Evolutionary conservation across 768 basidiomycete genomes (phyloP).

Genomic region (Hortiboletus campestris): DNA sequence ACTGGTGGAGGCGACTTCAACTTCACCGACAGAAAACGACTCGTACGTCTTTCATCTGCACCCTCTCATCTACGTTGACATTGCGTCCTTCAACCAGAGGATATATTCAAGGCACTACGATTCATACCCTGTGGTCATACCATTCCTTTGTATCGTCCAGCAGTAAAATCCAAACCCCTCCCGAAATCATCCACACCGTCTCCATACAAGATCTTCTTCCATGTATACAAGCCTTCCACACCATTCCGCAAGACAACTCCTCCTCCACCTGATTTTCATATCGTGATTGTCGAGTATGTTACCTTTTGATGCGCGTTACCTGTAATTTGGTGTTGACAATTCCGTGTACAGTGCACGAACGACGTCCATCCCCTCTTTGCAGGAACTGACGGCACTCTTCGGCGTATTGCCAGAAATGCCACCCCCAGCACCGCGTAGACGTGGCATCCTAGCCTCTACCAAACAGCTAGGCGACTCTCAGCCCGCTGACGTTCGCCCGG

Average conservation of each 20-base stretch:
- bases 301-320: neutral
- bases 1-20: conserved; percentile 70
- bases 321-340: conserved; percentile 1
- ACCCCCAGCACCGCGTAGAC: conserved; percentile 56
- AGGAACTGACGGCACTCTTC: conserved; percentile 76
- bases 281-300: conserved; percentile 83
- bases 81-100: conserved; percentile 41
- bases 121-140: conserved; percentile 69
- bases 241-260: conserved; percentile 77
- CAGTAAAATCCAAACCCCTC: conserved; percentile 4
- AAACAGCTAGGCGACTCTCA: conserved; percentile 2
- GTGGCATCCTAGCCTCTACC: conserved; percentile 2
- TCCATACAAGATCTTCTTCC: conserved; percentile 77
- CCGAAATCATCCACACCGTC: neutral
- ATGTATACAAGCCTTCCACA: conserved; percentile 89
- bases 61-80: neutral
- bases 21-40: conserved; percentile 52
- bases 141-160: conserved; percentile 36
- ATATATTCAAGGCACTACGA: conserved; percentile 66
- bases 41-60: conserved; percentile 36
- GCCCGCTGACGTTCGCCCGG: neutral
- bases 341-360: conserved; percentile 63
- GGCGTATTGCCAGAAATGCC: conserved; percentile 60
- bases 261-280: conserved; percentile 78
- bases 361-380: conserved; percentile 77